These are phyloP conservation scores for Auricularia sp. DNA, from an alignment of 768 basidiomycete species.

Conservation along the genomic window DNA sequence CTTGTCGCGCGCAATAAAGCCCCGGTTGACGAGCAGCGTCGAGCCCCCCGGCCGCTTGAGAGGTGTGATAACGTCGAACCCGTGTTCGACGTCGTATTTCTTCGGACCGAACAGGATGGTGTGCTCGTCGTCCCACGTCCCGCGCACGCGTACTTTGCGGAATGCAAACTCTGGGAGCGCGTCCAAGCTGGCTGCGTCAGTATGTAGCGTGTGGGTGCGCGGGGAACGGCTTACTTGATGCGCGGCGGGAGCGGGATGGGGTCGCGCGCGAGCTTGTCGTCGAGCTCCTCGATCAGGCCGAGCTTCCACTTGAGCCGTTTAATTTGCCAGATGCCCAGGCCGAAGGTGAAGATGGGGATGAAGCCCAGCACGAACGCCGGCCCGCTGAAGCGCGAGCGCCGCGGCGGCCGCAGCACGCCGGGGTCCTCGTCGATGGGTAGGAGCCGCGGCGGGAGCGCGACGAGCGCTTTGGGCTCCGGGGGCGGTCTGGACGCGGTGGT, in stretches of 20 bases:
- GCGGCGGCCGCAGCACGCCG: not conserved
- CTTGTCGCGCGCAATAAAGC: conserved; percentile 64
- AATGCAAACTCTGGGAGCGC: conserved; percentile 83
- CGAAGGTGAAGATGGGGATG: conserved; percentile 85
- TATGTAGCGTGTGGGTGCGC: conserved; percentile 11
- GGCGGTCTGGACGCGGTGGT: not conserved
- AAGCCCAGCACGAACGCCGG: conserved; percentile 68
- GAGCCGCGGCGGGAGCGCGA: not conserved
- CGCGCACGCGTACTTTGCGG: conserved; percentile 71
- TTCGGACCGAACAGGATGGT: conserved; percentile 77
- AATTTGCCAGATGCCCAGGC: conserved; percentile 88
- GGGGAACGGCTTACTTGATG: conserved; percentile 57
- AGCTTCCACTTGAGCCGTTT: conserved; percentile 92
- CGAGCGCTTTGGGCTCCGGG: not conserved
- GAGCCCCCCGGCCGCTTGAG: conserved; percentile 69
- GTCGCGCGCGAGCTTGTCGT: conserved; percentile 73
- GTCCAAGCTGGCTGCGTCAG: conserved; percentile 37
- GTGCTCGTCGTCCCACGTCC: conserved; percentile 68
- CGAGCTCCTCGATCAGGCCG: conserved; percentile 83
- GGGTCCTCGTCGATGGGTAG: not conserved
- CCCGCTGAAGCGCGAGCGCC: conserved; percentile 22
- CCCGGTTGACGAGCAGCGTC: conserved; percentile 85
- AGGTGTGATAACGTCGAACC: conserved; percentile 83
- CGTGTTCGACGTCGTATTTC: conserved; percentile 79
- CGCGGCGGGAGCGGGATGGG: conserved; percentile 70